Percentiles rank a stretch among this genome's conserved stretches.
Conservation (phyloP, 1,284 basidiomycete genomes). For the Neonothopanus nambi region DNA sequence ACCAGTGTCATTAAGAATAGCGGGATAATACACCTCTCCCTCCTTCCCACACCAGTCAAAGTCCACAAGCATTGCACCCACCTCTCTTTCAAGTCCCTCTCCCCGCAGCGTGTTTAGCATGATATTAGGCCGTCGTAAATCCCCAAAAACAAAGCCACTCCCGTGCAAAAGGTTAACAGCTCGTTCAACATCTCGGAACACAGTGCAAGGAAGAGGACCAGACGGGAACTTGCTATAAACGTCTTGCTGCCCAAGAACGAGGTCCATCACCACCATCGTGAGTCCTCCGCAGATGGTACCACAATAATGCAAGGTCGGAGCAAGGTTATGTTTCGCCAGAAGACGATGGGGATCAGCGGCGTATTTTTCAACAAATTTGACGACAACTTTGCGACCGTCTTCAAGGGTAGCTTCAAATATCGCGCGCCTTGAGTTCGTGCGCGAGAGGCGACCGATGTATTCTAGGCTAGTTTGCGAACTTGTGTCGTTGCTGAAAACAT, state of each 20-base stretch:
- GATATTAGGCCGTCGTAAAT: constrained; percentile 24
- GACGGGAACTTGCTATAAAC: background rate
- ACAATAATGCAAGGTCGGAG: background rate
- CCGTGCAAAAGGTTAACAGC: constrained; percentile 17
- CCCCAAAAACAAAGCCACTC: constrained; percentile 22
- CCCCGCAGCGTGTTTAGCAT: too few relatives aligned
- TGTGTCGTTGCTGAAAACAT: too few relatives aligned
- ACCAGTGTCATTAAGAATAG: background rate
- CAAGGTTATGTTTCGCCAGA: background rate
- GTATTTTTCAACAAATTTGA: background rate
- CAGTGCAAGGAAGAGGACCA: background rate
- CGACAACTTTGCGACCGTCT: constrained; percentile 7
- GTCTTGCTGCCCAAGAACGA: constrained; percentile 3
- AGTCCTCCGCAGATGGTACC: background rate
- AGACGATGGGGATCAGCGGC: background rate
- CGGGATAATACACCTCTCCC: constrained; percentile 21
- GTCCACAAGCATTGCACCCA: constrained; percentile 20
- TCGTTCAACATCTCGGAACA: background rate
- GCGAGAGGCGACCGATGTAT: too few relatives aligned
- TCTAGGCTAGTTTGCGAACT: too few relatives aligned
- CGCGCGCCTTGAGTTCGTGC: too few relatives aligned
- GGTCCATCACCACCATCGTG: background rate
- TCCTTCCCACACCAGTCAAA: constrained; percentile 27
- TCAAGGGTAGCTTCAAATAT: too few relatives aligned
- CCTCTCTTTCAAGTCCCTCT: background rate